Percentiles rank a stretch among this genome's conserved stretches.
Conservation (phyloP, 768 basidiomycete species). For the Jaapia argillacea region DNA sequence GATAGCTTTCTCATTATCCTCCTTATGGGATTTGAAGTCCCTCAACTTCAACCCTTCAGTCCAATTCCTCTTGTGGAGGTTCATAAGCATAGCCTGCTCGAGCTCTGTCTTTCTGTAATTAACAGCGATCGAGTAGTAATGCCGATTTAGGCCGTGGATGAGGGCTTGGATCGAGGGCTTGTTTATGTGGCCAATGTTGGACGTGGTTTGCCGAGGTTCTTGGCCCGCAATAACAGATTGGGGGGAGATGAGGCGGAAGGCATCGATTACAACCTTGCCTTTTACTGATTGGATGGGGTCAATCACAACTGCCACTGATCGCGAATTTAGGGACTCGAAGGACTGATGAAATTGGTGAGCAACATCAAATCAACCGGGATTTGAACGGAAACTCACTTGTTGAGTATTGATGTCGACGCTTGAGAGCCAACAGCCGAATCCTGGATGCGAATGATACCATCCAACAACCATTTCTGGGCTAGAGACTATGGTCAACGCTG, state of each 20-base stretch:
- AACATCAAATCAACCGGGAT: neutral
- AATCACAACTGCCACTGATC: conserved; percentile 94
- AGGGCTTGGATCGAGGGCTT: conserved; percentile 99
- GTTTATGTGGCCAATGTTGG: conserved; percentile 97
- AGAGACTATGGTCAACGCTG: conserved; percentile 1
- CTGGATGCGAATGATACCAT: conserved; percentile 99
- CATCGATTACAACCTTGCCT: conserved; percentile 98
- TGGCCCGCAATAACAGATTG: conserved; percentile 83
- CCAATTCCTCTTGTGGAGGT: conserved; percentile 98
- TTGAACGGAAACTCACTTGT: conserved; percentile 44
- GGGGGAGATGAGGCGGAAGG: conserved; percentile 94
- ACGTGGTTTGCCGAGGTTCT: conserved; percentile 94
- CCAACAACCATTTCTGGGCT: conserved; percentile 98
- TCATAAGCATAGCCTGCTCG: conserved; percentile 98
- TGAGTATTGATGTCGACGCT: conserved; percentile 99
- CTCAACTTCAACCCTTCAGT: conserved; percentile 90
- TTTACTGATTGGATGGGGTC: conserved; percentile 99
- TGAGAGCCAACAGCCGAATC: conserved; percentile 98
- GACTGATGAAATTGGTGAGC: conserved; percentile 42
- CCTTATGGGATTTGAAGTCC: conserved; percentile 85
- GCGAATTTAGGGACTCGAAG: conserved; percentile 87
- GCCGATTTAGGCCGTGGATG: conserved; percentile 94
- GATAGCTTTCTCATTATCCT: conserved; percentile 86
- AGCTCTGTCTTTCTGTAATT: conserved; percentile 98
- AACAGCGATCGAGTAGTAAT: conserved; percentile 97